These are phyloP conservation scores for Saposhnikovia divaricata DNA, from an alignment of 129 eudicot species.

Conservation along the genomic window DNA sequence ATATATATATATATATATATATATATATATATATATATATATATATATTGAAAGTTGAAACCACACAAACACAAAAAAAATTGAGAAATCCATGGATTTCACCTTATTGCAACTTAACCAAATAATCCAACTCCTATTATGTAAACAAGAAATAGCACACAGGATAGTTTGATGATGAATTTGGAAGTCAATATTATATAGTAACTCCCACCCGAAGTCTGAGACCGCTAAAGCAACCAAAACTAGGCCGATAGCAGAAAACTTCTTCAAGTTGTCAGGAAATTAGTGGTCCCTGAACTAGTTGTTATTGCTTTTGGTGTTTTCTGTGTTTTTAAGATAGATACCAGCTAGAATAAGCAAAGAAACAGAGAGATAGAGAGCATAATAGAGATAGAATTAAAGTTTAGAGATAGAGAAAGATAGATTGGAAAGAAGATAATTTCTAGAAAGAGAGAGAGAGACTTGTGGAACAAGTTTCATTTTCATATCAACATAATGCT, in stretches of 20 bases:
- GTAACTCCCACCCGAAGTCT: neutral
- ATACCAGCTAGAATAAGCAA: no score
- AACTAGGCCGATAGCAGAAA: neutral
- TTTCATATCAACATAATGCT: no score
- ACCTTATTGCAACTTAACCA: neutral
- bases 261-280: neutral
- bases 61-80: neutral
- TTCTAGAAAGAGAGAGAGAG: no score
- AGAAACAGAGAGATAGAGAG: no score
- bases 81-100: neutral
- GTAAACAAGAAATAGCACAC: neutral
- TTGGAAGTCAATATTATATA: neutral
- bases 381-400: no score
- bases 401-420: no score
- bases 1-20: neutral
- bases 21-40: neutral
- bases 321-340: no score
- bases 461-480: no score
- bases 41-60: neutral
- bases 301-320: no score
- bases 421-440: no score
- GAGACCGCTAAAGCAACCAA: neutral
- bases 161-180: neutral
- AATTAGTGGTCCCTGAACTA: no score
- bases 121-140: neutral